Percentiles rank a stretch among this genome's conserved stretches.
Evolutionary conservation across 169 alveolate genomes (phyloP).

Genomic region (Cryptosporidium andersoni): DNA sequence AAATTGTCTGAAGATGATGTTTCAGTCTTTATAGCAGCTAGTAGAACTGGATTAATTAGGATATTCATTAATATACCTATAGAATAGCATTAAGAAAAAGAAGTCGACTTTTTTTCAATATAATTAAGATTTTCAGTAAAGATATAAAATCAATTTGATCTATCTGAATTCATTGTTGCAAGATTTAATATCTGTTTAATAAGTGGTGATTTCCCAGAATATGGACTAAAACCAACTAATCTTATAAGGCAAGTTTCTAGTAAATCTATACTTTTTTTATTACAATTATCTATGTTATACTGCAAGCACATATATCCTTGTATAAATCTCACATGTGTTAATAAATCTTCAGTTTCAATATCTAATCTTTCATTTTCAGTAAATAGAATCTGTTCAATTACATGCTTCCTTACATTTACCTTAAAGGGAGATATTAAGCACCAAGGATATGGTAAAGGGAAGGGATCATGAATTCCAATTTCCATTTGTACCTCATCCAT

Average conservation of each 20-base stretch:
- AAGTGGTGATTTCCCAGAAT: neutral
- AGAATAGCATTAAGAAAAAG: neutral
- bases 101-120: neutral
- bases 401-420: conserved; percentile 11
- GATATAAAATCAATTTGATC: too few species aligned
- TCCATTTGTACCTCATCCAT: conserved; percentile 27
- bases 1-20: conserved; percentile 21
- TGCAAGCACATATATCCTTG: conserved; percentile 59
- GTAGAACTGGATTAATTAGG: conserved; percentile 51
- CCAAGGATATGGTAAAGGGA: conserved; percentile 39
- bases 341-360: neutral
- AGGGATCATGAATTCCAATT: conserved; percentile 47
- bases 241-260: neutral
- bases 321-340: conserved; percentile 32
- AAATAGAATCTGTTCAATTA: conserved; percentile 33
- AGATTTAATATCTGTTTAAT: neutral
- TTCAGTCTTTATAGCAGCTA: conserved; percentile 38
- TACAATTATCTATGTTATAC: neutral
- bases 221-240: conserved; percentile 48
- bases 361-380: neutral
- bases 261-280: neutral
- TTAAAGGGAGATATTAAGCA: neutral
- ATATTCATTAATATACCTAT: conserved; percentile 48
- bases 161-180: too few species aligned
- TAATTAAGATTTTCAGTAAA: neutral